A percentile compares a stretch with the other conserved stretches of the same genome.
These are phyloP conservation scores for Fusarium sp. DNA, from an alignment of 2,329 filamentous ascomycete genomes.

Conservation along the genomic window DNA sequence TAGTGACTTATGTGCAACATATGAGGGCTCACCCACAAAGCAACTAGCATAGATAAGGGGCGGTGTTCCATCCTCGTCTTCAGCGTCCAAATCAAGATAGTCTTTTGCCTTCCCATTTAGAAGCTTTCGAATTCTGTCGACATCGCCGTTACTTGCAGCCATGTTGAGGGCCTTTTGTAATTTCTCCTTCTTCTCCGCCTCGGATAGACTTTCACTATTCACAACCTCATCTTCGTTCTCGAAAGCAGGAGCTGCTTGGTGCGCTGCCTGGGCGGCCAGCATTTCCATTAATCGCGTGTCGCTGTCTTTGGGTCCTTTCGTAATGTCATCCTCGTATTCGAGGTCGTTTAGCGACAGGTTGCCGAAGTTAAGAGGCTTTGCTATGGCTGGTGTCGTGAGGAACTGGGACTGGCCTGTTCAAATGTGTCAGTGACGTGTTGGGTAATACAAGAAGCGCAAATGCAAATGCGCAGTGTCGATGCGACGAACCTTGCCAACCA, in stretches of 20 bases:
- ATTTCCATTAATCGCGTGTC: slow-evolving; percentile 93
- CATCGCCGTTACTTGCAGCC: slow-evolving; percentile 95
- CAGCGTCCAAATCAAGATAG: slow-evolving; percentile 84
- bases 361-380: slow-evolving; percentile 83
- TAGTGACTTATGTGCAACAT: not conserved
- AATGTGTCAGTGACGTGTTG: slow-evolving; percentile 40
- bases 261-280: slow-evolving; percentile 89
- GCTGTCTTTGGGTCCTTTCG: slow-evolving; percentile 73
- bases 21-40: slow-evolving; percentile 71
- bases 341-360: slow-evolving; percentile 85
- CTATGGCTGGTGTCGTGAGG: slow-evolving; percentile 83
- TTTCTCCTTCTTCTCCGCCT: slow-evolving; percentile 79
- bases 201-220: slow-evolving; percentile 75
- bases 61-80: slow-evolving; percentile 95
- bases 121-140: slow-evolving; percentile 80
- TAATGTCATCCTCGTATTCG: slow-evolving; percentile 71
- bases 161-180: slow-evolving; percentile 91
- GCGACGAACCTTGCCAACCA: slow-evolving; percentile 86
- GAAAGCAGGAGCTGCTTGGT: slow-evolving; percentile 76
- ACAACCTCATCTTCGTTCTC: slow-evolving; percentile 84
- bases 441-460: slow-evolving; percentile 27
- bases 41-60: slow-evolving; percentile 97
- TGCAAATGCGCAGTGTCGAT: slow-evolving; percentile 16
- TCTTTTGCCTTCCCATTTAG: slow-evolving; percentile 76
- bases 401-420: slow-evolving; percentile 90